phyloP scores from a whole-genome alignment of 2,329 filamentous ascomycete genomes.

The Xenosphaeropsis pyriputrescens region DNA sequence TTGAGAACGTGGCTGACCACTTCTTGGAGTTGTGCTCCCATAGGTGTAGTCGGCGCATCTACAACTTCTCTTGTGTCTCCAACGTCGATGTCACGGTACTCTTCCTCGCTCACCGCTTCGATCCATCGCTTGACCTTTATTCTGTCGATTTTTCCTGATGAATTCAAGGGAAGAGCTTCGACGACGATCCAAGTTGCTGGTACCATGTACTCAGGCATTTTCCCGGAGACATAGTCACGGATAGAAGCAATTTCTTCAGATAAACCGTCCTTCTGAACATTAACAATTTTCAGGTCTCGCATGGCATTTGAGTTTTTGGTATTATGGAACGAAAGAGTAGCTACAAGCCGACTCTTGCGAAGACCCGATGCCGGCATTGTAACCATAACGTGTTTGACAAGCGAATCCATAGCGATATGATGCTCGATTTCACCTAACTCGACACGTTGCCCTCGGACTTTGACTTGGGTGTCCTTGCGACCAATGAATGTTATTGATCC shows the following conservation, averaged over 20 bases:
- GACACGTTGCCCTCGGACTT: slow-evolving; percentile 66
- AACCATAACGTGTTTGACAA: no score
- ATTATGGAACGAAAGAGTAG: slow-evolving; percentile 33
- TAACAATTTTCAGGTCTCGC: no score
- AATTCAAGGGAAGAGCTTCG: slow-evolving; percentile 54
- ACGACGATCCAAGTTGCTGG: slow-evolving; percentile 59
- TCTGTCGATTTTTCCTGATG: slow-evolving; percentile 61
- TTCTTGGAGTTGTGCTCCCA: background rate
- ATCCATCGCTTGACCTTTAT: no score
- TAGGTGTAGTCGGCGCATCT: no score
- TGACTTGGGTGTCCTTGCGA: slow-evolving; percentile 66
- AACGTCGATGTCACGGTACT: no score
- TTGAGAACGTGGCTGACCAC: slow-evolving; percentile 3
- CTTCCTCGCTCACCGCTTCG: no score
- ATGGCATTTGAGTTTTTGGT: no score
- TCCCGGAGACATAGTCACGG: slow-evolving; percentile 11
- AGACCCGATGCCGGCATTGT: no score
- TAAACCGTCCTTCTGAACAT: no score
- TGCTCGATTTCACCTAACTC: slow-evolving; percentile 58
- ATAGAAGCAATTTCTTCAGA: no score
- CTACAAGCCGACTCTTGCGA: slow-evolving; percentile 1
- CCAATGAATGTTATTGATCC: slow-evolving; percentile 61
- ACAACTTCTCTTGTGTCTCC: no score
- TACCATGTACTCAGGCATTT: slow-evolving; percentile 57
- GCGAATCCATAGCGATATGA: background rate